A percentile compares a stretch with the other conserved stretches of the same genome.
phyloP scores from a whole-genome alignment of 257 asterid species.

The Solanum clarkiae region DNA sequence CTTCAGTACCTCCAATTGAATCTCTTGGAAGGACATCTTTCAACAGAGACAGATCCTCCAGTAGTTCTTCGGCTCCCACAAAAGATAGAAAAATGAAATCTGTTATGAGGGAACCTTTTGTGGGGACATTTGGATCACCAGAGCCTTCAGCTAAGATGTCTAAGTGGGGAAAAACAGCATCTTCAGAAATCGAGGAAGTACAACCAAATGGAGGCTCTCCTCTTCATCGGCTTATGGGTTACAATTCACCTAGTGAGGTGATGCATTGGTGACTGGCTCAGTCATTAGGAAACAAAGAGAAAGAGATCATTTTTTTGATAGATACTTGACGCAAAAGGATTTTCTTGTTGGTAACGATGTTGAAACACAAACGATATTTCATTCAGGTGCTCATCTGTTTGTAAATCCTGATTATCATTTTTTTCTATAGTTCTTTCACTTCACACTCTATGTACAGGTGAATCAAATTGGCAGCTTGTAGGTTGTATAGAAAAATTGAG shows the following conservation, averaged over 20 bases:
- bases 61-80: slow-evolving; percentile 9
- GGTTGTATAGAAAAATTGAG: neutral
- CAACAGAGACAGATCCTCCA: slow-evolving; percentile 18
- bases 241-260: slow-evolving; percentile 58
- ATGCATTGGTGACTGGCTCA: neutral
- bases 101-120: slow-evolving; percentile 6
- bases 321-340: neutral
- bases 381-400: neutral
- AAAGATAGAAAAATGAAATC: slow-evolving; percentile 52
- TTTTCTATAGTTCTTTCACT: neutral
- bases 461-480: neutral
- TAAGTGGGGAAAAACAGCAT: slow-evolving; percentile 10
- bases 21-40: slow-evolving; percentile 10
- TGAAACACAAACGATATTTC: neutral
- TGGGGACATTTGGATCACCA: slow-evolving; percentile 9
- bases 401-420: neutral
- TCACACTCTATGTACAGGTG: neutral
- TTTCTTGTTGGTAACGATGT: neutral
- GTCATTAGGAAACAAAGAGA: neutral
- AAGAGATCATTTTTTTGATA: neutral
- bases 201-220: slow-evolving; percentile 30
- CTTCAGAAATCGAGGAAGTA: slow-evolving; percentile 47
- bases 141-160: slow-evolving; percentile 28
- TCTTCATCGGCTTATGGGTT: slow-evolving; percentile 88
- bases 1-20: slow-evolving; percentile 14